Base-by-base conservation (phyloP, 2,329 filamentous ascomycete genomes). In the Ilyonectria destructans region DNA sequence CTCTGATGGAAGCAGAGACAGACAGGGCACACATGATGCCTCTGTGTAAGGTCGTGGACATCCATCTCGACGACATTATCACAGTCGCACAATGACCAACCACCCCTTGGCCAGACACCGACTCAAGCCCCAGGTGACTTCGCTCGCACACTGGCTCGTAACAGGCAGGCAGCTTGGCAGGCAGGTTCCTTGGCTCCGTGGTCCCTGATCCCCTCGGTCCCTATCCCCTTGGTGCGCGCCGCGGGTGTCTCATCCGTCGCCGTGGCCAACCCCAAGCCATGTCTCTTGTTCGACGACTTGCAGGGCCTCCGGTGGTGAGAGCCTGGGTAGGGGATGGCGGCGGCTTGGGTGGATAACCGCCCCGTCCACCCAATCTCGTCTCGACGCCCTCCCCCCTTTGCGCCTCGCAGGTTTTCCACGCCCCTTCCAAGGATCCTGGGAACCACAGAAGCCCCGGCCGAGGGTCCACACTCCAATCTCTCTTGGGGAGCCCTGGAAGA, bases 401-500 rank as follows among this genome's bases (percentile, higher is more conserved):
- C 49, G 49, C 33, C 51, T 54, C 51, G 51, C 43, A 37, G 37
- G 59, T 52, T 45, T 35, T 55, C 60, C 43, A 49, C 52, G 56
- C 40, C 43, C 52, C 62, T 43, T 54, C 55, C 55, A 59, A 51
- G 59, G 65, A 62, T 65, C 40, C 13, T 21, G 12, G 37, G 35
- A 29, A 54, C 31, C 45, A 33, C 35, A 65, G 52, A 35, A 37
- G 48, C 51, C 19, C 51, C 29, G 29, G 19, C 6, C 15, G 33
- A 12, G 33, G 60, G 56, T 56, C 65, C 65, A 67, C 65, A 67
- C 55, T 45, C 21, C 60, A 67, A 67, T 67, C 65, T 67, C 65
- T 67, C 65, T 67, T 67, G 60, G 54, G 21, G 62, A 57, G 58
- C 46, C 46, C 49, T 56, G 54, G 48, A 64, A 23, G 52, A 29